Conservation (phyloP, 768 basidiomycete genomes). For the Leccinum variicolor region DNA sequence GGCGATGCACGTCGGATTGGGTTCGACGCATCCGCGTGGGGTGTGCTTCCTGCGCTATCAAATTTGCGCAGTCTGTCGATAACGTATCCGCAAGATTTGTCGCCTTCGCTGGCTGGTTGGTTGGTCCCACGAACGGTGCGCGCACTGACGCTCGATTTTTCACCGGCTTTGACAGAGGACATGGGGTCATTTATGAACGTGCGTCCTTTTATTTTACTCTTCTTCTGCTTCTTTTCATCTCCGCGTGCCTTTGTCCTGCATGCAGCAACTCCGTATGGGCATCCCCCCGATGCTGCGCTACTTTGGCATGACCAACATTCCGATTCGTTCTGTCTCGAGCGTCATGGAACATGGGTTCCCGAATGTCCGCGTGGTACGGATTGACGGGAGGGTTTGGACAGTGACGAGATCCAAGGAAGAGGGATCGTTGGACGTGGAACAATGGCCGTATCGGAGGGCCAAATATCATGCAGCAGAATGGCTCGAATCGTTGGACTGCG, state of each 20-base stretch:
- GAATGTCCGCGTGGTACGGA: slow-evolving; percentile 52
- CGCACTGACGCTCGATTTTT: slow-evolving; percentile 44
- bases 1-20: slow-evolving; percentile 52
- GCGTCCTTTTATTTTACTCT: slow-evolving; percentile 1
- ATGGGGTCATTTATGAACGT: slow-evolving; percentile 42
- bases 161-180: slow-evolving; percentile 37
- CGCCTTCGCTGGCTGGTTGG: slow-evolving; percentile 66
- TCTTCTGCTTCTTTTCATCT: neutral
- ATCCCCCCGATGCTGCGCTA: slow-evolving; percentile 53
- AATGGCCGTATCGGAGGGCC: slow-evolving; percentile 54
- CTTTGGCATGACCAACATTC: slow-evolving; percentile 51
- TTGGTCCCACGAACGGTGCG: slow-evolving; percentile 55
- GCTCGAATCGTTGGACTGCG: slow-evolving; percentile 64
- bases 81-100: slow-evolving; percentile 61
- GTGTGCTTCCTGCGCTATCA: slow-evolving; percentile 58
- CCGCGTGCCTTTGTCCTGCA: neutral
- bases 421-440: slow-evolving; percentile 43
- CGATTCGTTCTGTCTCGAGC: slow-evolving; percentile 37
- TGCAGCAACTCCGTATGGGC: slow-evolving; percentile 57
- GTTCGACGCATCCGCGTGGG: slow-evolving; percentile 70
- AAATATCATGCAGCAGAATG: slow-evolving; percentile 55
- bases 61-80: slow-evolving; percentile 53
- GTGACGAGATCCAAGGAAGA: slow-evolving; percentile 33
- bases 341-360: slow-evolving; percentile 62
- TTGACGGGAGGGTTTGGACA: slow-evolving; percentile 55